Evolutionary conservation across 2,329 filamentous ascomycete genomes (phyloP).

Genomic region (Fusarium sp.): DNA sequence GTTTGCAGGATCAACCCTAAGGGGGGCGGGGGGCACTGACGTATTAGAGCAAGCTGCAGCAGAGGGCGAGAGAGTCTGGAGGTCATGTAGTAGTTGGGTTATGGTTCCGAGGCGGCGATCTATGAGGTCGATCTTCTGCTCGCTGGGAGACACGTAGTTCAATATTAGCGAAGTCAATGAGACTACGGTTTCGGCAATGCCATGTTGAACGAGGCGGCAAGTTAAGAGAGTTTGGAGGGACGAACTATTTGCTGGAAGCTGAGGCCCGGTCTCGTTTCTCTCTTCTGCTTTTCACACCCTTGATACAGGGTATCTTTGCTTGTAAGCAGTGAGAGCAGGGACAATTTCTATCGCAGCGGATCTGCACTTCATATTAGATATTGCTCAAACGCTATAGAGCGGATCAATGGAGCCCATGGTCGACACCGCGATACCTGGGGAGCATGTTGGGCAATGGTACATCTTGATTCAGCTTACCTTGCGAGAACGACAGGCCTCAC

Average conservation of each 20-base stretch:
- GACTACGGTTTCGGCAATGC: neutral
- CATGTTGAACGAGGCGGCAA: neutral
- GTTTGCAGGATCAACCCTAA: neutral
- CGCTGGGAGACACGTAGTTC: neutral
- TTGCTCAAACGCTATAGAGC: neutral
- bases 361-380: neutral
- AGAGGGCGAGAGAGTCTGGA: neutral
- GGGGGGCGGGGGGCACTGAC: neutral
- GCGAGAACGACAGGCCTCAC: neutral
- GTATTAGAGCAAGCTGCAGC: neutral
- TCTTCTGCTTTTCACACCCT: neutral
- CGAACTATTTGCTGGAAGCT: neutral
- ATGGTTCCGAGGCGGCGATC: neutral
- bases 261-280: neutral
- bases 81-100: neutral
- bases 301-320: neutral
- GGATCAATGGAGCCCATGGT: too few species aligned
- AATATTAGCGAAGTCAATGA: neutral
- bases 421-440: too few species aligned
- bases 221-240: neutral
- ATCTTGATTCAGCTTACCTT: neutral
- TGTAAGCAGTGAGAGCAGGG: neutral
- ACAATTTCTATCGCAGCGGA: neutral
- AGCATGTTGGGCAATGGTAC: neutral
- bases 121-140: neutral